Evolutionary conservation across 345 rosid genomes (phyloP).

Genomic region (Eucalyptus tenuipes): DNA sequence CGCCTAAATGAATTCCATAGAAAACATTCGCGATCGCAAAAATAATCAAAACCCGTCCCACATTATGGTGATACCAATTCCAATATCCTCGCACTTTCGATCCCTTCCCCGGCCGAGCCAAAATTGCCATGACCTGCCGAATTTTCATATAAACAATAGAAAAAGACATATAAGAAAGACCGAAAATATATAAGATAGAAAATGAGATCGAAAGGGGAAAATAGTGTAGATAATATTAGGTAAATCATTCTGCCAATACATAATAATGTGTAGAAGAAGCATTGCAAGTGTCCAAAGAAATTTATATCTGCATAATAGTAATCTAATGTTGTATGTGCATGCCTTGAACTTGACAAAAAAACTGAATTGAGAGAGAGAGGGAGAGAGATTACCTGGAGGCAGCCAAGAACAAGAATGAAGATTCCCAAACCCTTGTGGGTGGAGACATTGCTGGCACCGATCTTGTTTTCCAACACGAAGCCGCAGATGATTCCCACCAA

Average conservation of each 20-base stretch:
- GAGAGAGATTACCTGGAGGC: slow-evolving; percentile 53
- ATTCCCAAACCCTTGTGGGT: slow-evolving; percentile 60
- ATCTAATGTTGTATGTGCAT: background rate
- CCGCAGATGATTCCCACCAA: slow-evolving; percentile 50
- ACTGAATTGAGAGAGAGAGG: background rate
- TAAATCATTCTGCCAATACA: background rate
- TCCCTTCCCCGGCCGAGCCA: slow-evolving; percentile 48
- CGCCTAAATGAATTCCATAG: slow-evolving; percentile 71
- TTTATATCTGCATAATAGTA: background rate
- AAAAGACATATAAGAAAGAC: background rate
- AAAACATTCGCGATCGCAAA: slow-evolving; percentile 61
- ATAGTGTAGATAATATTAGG: background rate
- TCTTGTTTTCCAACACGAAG: slow-evolving; percentile 36
- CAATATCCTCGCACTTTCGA: slow-evolving; percentile 55
- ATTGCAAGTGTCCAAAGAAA: background rate
- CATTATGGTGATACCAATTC: slow-evolving; percentile 71
- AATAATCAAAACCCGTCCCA: slow-evolving; percentile 46
- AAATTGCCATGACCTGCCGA: slow-evolving; percentile 40
- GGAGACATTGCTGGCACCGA: slow-evolving; percentile 16
- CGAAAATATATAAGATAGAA: background rate
- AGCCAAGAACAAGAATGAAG: slow-evolving; percentile 60
- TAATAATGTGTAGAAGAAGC: background rate
- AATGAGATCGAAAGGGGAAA: background rate
- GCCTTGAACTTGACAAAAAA: background rate
- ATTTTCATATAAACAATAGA: background rate